Evolutionary conservation across 805 yeast genomes (phyloP), one percentile per base, ranked within the genome.

Genomic region (Starmerella tilneyi): DNA sequence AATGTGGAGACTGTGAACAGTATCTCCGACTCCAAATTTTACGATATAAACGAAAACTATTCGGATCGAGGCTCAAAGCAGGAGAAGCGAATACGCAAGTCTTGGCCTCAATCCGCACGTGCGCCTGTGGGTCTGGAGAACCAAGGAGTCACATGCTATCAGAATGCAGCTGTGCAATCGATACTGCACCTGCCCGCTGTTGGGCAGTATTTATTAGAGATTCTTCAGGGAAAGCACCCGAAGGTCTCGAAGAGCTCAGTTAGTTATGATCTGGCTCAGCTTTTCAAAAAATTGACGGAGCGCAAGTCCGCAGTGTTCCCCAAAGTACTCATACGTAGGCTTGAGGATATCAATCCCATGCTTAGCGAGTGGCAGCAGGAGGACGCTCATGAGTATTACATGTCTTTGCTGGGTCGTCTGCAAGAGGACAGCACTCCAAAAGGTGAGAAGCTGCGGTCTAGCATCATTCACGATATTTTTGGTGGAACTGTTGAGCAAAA

Each of bases 331-430:
- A 79, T 84, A 47, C 70, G 71, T 42, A 71, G 85, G 53, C 67
- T 84, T 46, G 83, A 74, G 41, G 94, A 84, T 56, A 84, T 89
- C 56, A 86, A 86, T 63, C 84, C 94, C 61, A 84, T 84, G 94
- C 85, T 88, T 94, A 78, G 86, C 36, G 92, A 80, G 61, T 88
- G 95, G 95, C 88, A 85, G 63, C 98, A 92, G 63, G 97, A 92
- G 63, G 98, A 92, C 64, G 82, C 95, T 0, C 98, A 92, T 64
- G 98, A 92, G 64, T 92, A 88, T 65, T 84, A 81, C 62, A 88
- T 88, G 96, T 84, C 94, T 11, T 68, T 88, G 49, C 73, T 88
- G 72, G 76, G 89, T 7, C 67, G 96, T 43, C 65, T 88, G 43
- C 97, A 88, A 64, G 96, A 88, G 59, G 96, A 88, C 60, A 74